A percentile compares a stretch with the other conserved stretches of the same genome.
Conservation (phyloP, 1,284 basidiomycete species). For the Malassezia restricta region DNA sequence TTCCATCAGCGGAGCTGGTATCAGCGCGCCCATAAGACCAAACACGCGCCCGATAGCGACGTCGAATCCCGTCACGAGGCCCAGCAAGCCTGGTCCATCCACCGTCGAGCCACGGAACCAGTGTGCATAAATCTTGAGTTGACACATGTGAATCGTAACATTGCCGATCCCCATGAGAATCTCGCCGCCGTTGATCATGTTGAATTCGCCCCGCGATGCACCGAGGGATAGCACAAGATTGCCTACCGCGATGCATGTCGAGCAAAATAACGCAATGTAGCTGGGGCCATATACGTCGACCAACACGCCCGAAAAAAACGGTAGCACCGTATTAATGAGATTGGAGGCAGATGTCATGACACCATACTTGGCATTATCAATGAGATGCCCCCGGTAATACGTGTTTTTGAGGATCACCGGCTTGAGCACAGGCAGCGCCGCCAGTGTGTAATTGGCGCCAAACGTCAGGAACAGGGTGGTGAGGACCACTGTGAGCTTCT, state of each 20-base stretch:
- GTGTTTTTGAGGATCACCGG: neutral
- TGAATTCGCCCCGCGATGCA: constrained; percentile 18
- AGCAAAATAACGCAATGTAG: constrained; percentile 29
- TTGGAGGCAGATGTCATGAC: constrained; percentile 47
- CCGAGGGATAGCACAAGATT: constrained; percentile 38
- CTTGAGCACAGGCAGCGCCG: neutral
- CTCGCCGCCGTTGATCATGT: constrained; percentile 30
- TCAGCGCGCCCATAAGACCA: constrained; percentile 25
- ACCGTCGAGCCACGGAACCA: constrained; percentile 14
- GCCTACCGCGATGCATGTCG: constrained; percentile 41
- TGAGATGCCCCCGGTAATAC: neutral
- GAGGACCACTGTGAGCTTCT: neutral
- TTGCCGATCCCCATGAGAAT: constrained; percentile 33
- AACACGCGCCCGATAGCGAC: constrained; percentile 39
- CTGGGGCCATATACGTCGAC: constrained; percentile 48
- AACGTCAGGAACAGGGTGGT: neutral
- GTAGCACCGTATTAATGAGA: constrained; percentile 49
- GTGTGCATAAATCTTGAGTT: constrained; percentile 38
- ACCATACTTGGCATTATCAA: constrained; percentile 56
- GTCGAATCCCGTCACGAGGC: constrained; percentile 39
- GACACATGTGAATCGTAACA: constrained; percentile 41
- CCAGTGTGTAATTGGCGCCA: neutral
- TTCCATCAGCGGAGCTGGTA: constrained; percentile 46
- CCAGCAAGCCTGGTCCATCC: constrained; percentile 16
- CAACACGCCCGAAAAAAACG: constrained; percentile 48